These are phyloP conservation scores for Eleusine coracana DNA, from an alignment of 176 grass and related monocot species.

Conservation along the genomic window DNA sequence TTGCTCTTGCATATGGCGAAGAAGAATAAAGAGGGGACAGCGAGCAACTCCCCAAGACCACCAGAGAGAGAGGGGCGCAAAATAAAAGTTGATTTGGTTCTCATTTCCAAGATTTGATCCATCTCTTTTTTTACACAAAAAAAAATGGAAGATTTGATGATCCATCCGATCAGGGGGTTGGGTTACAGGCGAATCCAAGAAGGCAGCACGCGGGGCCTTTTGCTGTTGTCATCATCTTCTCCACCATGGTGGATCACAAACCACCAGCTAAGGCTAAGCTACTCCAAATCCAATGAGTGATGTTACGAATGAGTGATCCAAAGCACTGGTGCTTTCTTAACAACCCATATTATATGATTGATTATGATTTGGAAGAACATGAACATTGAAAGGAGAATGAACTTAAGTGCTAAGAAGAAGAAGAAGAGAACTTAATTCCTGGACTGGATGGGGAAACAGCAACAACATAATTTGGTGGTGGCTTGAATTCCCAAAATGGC, in stretches of 20 bases:
- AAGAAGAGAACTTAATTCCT: constrained; percentile 30
- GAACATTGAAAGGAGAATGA: neutral
- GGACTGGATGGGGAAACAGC: neutral
- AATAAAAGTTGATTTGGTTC: constrained; percentile 36
- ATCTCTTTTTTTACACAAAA: neutral
- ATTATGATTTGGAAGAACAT: constrained; percentile 50
- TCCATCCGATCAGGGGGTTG: neutral
- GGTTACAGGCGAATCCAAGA: constrained; percentile 43
- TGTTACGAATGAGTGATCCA: neutral
- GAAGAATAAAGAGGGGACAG: constrained; percentile 32
- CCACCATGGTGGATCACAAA: constrained; percentile 25
- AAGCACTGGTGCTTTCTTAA: constrained; percentile 15
- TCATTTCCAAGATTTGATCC: constrained; percentile 43
- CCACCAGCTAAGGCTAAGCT: constrained; percentile 5
- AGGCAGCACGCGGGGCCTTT: constrained; percentile 18
- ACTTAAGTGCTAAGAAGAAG: neutral
- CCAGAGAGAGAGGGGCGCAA: neutral
- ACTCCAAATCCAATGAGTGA: neutral
- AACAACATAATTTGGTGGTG: constrained; percentile 24
- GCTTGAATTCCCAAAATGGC: constrained; percentile 59
- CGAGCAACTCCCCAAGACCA: constrained; percentile 31
- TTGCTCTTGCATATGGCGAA: constrained; percentile 19
- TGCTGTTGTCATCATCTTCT: neutral
- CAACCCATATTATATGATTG: constrained; percentile 39
- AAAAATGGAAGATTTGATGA: neutral